phyloP scores from a whole-genome alignment of 345 rosid genomes.

The Salix udensis region DNA sequence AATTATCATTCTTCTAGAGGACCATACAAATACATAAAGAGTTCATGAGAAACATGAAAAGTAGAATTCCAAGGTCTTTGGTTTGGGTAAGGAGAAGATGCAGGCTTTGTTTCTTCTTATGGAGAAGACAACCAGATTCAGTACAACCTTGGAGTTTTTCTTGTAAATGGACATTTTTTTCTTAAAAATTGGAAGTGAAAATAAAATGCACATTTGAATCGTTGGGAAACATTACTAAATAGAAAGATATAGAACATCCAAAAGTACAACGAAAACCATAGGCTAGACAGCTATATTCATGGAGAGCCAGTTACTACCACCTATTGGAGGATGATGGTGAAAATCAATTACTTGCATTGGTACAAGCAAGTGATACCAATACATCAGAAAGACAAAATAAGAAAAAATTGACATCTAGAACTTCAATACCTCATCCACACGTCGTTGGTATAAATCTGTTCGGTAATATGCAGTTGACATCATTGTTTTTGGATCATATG shows the following conservation, averaged over 20 bases:
- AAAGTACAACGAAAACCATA: not conserved
- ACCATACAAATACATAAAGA: not conserved
- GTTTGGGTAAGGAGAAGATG: not conserved
- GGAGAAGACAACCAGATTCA: not conserved
- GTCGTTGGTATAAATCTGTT: conserved; percentile 66
- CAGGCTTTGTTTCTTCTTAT: not conserved
- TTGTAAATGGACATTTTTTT: not conserved
- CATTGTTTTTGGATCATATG: conserved; percentile 63
- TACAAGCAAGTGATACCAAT: not conserved
- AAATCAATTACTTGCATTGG: not conserved
- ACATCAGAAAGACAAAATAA: not conserved
- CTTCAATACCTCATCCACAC: conserved; percentile 49
- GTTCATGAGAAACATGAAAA: not conserved
- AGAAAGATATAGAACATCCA: not conserved
- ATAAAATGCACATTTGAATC: not conserved
- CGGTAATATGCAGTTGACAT: conserved; percentile 90
- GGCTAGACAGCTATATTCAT: not conserved
- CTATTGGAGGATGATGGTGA: not conserved
- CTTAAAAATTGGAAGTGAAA: not conserved
- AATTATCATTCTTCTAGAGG: not conserved
- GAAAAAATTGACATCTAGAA: not conserved
- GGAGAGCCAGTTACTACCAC: not conserved
- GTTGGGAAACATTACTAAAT: not conserved
- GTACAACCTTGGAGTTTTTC: not conserved
- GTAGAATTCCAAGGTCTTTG: not conserved